Percentiles rank a stretch among this genome's conserved stretches.
These are phyloP conservation scores for Cinchona pubescens DNA, from an alignment of 257 asterid species.

Conservation along the genomic window DNA sequence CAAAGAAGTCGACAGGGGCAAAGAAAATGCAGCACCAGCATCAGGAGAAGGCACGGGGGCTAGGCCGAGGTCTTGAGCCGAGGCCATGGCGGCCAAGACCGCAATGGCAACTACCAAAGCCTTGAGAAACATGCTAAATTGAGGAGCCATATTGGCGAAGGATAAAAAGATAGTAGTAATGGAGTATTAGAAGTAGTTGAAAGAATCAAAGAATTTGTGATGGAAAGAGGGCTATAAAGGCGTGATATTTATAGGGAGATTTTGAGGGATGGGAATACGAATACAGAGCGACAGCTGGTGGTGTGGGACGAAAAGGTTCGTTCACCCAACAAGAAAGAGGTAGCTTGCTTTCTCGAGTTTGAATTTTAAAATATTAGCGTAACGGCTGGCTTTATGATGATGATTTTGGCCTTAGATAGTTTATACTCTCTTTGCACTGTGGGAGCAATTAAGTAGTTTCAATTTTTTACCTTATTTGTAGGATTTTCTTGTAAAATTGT, in stretches of 20 bases:
- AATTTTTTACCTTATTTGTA: too few relatives aligned
- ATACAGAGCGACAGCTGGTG: neutral
- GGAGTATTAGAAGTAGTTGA: too few relatives aligned
- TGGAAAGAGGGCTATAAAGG: too few relatives aligned
- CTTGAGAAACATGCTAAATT: slow-evolving; percentile 24
- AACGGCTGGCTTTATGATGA: neutral
- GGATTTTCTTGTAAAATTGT: too few relatives aligned
- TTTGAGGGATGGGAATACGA: neutral
- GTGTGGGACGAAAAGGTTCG: too few relatives aligned
- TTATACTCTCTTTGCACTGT: too few relatives aligned
- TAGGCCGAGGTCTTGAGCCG: slow-evolving; percentile 35
- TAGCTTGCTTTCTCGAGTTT: neutral
- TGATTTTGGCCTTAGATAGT: neutral
- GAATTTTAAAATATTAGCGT: neutral
- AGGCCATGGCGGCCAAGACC: slow-evolving; percentile 23
- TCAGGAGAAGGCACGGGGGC: slow-evolving; percentile 42
- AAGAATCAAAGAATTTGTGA: too few relatives aligned
- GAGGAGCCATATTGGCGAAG: slow-evolving; percentile 36
- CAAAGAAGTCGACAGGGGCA: slow-evolving; percentile 36
- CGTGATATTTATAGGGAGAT: neutral
- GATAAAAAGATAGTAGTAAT: neutral
- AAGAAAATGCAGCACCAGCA: slow-evolving; percentile 41
- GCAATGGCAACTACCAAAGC: slow-evolving; percentile 2
- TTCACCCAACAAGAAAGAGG: too few relatives aligned
- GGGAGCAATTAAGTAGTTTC: too few relatives aligned